phyloP scores from a whole-genome alignment of 208 protist genomes.

The Crithidia sp. region DNA sequence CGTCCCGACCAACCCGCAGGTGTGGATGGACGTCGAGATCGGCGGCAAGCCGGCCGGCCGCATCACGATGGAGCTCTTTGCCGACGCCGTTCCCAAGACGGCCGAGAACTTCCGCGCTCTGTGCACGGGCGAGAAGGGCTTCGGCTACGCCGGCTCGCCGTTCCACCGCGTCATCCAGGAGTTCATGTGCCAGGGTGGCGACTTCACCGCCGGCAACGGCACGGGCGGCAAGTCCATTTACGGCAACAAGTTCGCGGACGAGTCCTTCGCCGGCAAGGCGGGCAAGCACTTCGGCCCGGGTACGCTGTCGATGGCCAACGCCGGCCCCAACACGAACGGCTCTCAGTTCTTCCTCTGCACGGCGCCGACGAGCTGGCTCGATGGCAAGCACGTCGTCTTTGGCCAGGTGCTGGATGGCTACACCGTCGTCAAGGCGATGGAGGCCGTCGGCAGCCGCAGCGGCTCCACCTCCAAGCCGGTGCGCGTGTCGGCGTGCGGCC shows the following conservation, averaged over 20 bases:
- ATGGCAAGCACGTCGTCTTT: constrained; percentile 97
- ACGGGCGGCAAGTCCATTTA: constrained; percentile 74
- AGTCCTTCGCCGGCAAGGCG: constrained; percentile 58
- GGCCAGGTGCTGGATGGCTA: constrained; percentile 93
- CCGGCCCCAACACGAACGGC: constrained; percentile 93
- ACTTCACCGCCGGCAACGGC: constrained; percentile 62
- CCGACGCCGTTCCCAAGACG: constrained; percentile 59
- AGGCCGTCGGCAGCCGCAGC: constrained; percentile 64
- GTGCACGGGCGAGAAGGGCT: constrained; percentile 68
- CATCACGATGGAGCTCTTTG: constrained; percentile 60
- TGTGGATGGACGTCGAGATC: constrained; percentile 60
- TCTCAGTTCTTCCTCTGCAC: constrained; percentile 95
- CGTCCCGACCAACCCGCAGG: constrained; percentile 79
- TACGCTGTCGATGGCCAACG: constrained; percentile 93
- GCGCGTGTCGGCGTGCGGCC: constrained; percentile 63
- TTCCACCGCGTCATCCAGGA: constrained; percentile 66
- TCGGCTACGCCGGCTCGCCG: constrained; percentile 42
- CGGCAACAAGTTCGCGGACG: constrained; percentile 61
- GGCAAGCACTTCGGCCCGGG: constrained; percentile 73
- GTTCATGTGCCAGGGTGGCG: constrained; percentile 74
- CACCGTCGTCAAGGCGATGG: constrained; percentile 87
- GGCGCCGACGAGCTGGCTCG: constrained; percentile 78
- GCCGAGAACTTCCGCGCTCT: constrained; percentile 71
- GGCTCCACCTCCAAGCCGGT: constrained; percentile 67
- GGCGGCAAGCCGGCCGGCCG: constrained; percentile 43